Conservation (phyloP, 1,284 basidiomycete species). For the Boletus calvinii region DNA sequence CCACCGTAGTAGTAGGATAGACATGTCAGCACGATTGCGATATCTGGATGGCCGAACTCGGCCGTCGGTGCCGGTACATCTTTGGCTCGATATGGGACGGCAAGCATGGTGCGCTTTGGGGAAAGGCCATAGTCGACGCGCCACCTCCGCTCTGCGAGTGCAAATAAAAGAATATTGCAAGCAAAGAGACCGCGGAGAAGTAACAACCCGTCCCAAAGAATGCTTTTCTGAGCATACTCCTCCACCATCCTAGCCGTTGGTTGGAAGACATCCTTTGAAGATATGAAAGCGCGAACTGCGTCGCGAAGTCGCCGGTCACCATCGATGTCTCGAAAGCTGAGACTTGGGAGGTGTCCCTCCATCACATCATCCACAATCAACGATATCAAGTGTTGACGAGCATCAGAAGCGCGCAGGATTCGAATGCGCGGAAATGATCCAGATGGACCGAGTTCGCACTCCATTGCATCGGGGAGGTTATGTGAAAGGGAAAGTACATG, state of each 20-base stretch:
- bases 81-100: neutral
- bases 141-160: neutral
- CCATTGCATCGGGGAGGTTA: neutral
- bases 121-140: neutral
- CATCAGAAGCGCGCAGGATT: conserved; percentile 20
- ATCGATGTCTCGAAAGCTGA: conserved; percentile 12
- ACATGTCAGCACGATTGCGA: conserved; percentile 45
- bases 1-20: conserved; percentile 52
- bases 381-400: conserved; percentile 20
- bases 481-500: conserved; percentile 9
- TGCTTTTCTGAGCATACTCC: neutral
- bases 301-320: neutral
- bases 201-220: conserved; percentile 29
- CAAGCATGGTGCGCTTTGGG: neutral
- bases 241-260: neutral
- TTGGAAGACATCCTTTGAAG: neutral
- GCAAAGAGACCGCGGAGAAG: conserved; percentile 22
- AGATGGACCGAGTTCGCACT: neutral
- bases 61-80: conserved; percentile 36
- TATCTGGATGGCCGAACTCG: conserved; percentile 36
- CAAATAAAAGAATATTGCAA: conserved; percentile 31
- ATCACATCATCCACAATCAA: conserved; percentile 27
- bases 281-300: conserved; percentile 21
- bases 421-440: conserved; percentile 28
- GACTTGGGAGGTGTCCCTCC: conserved; percentile 20